Evolutionary conservation across 139 green algal genomes (phyloP).

Genomic region (Chlamydomonas urium): DNA sequence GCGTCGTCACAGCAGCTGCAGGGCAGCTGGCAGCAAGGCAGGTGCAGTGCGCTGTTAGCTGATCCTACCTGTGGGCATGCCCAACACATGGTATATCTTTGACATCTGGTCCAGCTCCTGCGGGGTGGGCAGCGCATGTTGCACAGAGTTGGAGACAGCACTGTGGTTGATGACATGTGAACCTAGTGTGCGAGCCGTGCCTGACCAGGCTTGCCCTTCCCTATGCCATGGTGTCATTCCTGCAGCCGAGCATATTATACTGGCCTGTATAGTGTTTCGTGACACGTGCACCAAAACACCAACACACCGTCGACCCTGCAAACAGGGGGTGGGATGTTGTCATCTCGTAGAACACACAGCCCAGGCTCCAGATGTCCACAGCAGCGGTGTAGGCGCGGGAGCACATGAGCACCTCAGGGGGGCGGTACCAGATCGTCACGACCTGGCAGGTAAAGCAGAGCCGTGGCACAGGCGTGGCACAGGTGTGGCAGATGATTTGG

Average conservation of each 20-base stretch:
- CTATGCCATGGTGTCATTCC: not conserved
- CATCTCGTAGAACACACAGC: constrained; percentile 76
- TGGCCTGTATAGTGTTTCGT: not conserved
- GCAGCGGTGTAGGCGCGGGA: constrained; percentile 78
- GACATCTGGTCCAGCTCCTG: constrained; percentile 1
- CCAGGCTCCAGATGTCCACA: constrained; percentile 95
- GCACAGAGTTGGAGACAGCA: not conserved
- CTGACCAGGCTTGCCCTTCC: not conserved
- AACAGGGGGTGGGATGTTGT: constrained; percentile 6
- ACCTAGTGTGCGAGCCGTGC: not conserved
- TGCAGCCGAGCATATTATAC: not conserved
- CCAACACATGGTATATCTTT: not conserved
- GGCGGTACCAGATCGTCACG: constrained; percentile 97
- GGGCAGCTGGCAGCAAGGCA: too few relatives aligned
- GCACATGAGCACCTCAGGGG: constrained; percentile 97
- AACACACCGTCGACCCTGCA: not conserved
- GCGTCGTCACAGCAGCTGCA: too few relatives aligned
- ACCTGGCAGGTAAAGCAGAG: constrained; percentile 77
- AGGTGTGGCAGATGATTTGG: not conserved
- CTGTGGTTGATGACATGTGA: not conserved
- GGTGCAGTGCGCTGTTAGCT: too few relatives aligned
- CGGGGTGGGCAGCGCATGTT: too few relatives aligned
- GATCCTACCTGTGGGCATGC: not conserved
- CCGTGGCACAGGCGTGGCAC: constrained; percentile 43
- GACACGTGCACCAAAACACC: not conserved